Evolutionary conservation across 2,329 filamentous ascomycete genomes (phyloP), one percentile per base, ranked within the genome.

Genomic region (Leptographium wingfieldii): DNA sequence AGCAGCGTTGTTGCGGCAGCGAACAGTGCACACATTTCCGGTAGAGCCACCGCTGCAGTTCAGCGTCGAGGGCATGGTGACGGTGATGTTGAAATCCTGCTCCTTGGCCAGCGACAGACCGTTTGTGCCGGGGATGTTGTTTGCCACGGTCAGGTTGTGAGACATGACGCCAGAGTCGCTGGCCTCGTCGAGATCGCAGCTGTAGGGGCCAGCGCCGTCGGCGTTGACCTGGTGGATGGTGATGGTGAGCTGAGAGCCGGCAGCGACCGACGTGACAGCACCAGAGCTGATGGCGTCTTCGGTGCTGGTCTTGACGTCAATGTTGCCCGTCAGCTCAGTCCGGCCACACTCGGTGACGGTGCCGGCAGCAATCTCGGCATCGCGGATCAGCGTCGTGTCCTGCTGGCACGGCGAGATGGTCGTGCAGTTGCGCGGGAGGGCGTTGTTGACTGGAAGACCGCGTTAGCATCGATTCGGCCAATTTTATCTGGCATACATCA

Each of bases 301-400:
- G 1, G 78, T 81, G 64, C 77, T 77, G 68, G 80, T 76, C 46
- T 76, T 77, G 58, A 86, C 74, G 63, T 86, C 80, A 67, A 87
- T 86, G 72, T 79, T 81, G 54, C 84, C 84, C 59, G 73, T 66
- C 55, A 81, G 68, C 68, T 85, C 75, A 10, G 83, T 86, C 62
- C 83, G 77, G 56, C 83, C 83, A 66, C 83, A 86, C 60, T 79
- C 74, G 64, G 80, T 82, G 52, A 81, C 80, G 3, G 77, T 67
- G 64, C 80, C 80, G 60, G 73, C 70, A 3, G 66, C 62, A 64
- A 81, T 77, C 73, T 82, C 75, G 7, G 76, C 76, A 60, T 83
- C 79, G 51, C 77, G 76, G 70, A 86, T 86, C 65, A 85, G 76
- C 52, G 81, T 84, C 9, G 82, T 75, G 62, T 86, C 83, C 63